Evolutionary conservation across 352 stramenopile species (phyloP).

Genomic region (Globisporangium emineosum): DNA sequence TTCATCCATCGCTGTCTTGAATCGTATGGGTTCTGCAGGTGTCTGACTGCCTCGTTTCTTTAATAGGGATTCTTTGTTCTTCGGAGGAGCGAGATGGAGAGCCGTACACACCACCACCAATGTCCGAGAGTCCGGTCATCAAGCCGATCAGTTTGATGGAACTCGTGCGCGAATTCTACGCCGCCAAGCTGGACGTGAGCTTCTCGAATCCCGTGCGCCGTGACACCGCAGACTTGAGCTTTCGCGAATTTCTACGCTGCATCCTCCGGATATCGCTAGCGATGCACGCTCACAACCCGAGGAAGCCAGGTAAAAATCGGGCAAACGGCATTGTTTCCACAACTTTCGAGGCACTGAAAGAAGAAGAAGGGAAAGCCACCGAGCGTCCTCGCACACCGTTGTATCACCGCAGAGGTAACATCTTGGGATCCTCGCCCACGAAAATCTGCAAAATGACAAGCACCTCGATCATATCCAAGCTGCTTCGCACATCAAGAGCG

Average conservation of each 20-base stretch:
- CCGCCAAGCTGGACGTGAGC: slow-evolving; percentile 70
- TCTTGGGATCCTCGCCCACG: slow-evolving; percentile 35
- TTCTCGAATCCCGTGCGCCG: slow-evolving; percentile 47
- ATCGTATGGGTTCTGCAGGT: neutral
- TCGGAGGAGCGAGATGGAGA: slow-evolving; percentile 50
- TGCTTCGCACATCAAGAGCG: slow-evolving; percentile 46
- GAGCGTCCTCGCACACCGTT: slow-evolving; percentile 31
- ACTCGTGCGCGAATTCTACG: slow-evolving; percentile 68
- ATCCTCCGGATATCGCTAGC: slow-evolving; percentile 63
- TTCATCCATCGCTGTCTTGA: neutral
- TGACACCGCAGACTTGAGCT: slow-evolving; percentile 54
- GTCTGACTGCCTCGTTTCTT: neutral
- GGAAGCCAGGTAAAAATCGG: slow-evolving; percentile 11
- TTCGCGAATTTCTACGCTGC: slow-evolving; percentile 72
- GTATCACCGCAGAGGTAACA: slow-evolving; percentile 54
- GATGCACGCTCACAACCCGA: slow-evolving; percentile 44
- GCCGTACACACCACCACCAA: slow-evolving; percentile 33
- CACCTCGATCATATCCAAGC: slow-evolving; percentile 55
- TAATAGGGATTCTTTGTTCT: slow-evolving; percentile 47
- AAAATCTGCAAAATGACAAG: slow-evolving; percentile 67
- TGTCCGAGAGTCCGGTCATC: slow-evolving; percentile 30
- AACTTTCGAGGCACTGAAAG: slow-evolving; percentile 50
- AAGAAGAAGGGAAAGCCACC: slow-evolving; percentile 28
- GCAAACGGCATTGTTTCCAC: slow-evolving; percentile 42
- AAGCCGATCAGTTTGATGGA: slow-evolving; percentile 59